Conservation (phyloP, 352 stramenopile species). For the Sclerospora graminicola region DNA sequence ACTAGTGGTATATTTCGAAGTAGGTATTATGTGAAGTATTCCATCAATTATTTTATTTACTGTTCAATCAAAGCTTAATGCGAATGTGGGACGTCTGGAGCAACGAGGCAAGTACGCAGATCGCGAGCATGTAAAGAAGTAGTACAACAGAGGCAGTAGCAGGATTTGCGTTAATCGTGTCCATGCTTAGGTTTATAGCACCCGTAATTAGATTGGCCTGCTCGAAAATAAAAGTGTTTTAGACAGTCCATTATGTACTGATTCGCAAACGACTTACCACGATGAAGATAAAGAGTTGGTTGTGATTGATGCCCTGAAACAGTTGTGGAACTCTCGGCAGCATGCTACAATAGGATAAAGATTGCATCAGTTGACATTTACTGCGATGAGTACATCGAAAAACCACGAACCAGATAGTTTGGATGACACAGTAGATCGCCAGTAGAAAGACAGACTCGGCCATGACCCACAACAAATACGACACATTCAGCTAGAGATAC, state of each 20-base stretch:
- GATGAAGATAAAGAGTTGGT: slow-evolving; percentile 81
- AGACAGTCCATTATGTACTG: background rate
- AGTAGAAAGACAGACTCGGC: slow-evolving; percentile 51
- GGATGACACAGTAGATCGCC: slow-evolving; percentile 38
- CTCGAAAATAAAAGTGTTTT: background rate
- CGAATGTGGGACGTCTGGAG: slow-evolving; percentile 44
- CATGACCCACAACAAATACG: slow-evolving; percentile 74
- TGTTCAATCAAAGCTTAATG: slow-evolving; percentile 55
- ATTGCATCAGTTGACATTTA: background rate
- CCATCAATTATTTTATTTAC: no score
- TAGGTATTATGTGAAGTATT: no score
- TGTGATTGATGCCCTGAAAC: slow-evolving; percentile 65
- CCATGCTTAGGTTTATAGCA: slow-evolving; percentile 68
- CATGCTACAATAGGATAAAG: slow-evolving; percentile 24
- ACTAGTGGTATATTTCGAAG: no score
- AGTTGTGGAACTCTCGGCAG: slow-evolving; percentile 51
- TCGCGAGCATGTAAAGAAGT: slow-evolving; percentile 47
- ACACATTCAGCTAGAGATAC: slow-evolving; percentile 47
- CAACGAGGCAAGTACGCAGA: slow-evolving; percentile 43
- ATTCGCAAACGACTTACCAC: slow-evolving; percentile 24
- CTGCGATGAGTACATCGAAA: background rate
- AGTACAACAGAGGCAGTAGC: slow-evolving; percentile 34
- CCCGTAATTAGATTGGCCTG: slow-evolving; percentile 76
- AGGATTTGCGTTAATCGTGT: slow-evolving; percentile 56
- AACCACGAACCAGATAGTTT: slow-evolving; percentile 47